Base-by-base conservation (phyloP, 2,329 filamentous ascomycete genomes). In the Phyllosticta paracitricarpa region DNA sequence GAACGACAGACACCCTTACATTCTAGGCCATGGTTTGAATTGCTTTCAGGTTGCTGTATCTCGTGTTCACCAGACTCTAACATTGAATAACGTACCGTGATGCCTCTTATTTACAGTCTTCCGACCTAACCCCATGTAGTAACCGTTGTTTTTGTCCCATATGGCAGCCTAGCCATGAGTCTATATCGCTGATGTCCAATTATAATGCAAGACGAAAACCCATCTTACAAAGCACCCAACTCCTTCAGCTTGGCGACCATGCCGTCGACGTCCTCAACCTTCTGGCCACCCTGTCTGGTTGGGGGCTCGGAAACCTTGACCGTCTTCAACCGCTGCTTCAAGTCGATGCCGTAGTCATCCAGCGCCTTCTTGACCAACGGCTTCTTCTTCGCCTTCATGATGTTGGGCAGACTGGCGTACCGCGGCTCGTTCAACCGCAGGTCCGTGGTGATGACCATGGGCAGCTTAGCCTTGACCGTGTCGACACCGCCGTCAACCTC, bases 381-480 rank as follows among this genome's bases (percentile, higher is more conserved):
- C 88, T 99, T 99, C 89, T 97, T 99, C 89, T 99, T 99, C 59
- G 94, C 94, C 87, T 97, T 99, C 94, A 99, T 99, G 66, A 99
- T 97, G 74, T 97, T 97, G 57, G 92, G 93, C 83, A 99, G 76
- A 76, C 86, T 96, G 24, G 93, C 94, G 75, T 96, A 99, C 66
- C 94, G 82, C 63, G 94, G 94, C 83, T 95, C 91, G 72, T 99
- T 99, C 74, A 99, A 79, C 58, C 94, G 81, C 78, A 99, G 76
- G 79, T 99, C 94, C 64, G 94, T 96, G 64, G 94, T 99, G 68
- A 99, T 89, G 58, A 99, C 80, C 86, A 97, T 86, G 0, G 94
- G 94, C 76, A 99, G 77, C 79, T 88, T 89, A 1, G 89, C 86
- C 74, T 82, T 83, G 61, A 99, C 79, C 65, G 92, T 97, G 82